Conservation (phyloP, 805 yeast genomes). For the Kazachstania martiniae region DNA sequence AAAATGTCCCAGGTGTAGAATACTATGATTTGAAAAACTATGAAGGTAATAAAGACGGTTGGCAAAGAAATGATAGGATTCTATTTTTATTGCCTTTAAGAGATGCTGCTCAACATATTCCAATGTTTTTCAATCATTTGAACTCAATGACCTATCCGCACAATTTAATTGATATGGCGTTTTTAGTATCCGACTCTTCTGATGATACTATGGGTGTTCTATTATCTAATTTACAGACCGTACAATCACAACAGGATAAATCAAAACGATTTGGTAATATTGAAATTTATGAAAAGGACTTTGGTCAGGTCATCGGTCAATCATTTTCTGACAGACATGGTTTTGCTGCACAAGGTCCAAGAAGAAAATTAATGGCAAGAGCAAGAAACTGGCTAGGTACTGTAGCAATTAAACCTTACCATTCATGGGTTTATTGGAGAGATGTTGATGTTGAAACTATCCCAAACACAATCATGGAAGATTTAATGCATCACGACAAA, state of each 20-base stretch:
- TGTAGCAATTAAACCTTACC: slow-evolving; percentile 67
- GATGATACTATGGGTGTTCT: slow-evolving; percentile 76
- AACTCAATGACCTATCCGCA: slow-evolving; percentile 77
- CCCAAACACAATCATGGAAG: slow-evolving; percentile 66
- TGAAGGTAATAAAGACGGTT: slow-evolving; percentile 59
- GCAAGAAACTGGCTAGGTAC: slow-evolving; percentile 79
- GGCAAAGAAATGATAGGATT: slow-evolving; percentile 71
- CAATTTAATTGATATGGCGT: slow-evolving; percentile 69
- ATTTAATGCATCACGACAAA: slow-evolving; percentile 55
- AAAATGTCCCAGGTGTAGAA: slow-evolving; percentile 36
- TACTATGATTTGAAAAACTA: slow-evolving; percentile 64
- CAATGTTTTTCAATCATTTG: slow-evolving; percentile 81
- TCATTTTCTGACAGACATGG: slow-evolving; percentile 91
- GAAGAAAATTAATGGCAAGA: slow-evolving; percentile 72
- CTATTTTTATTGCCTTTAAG: slow-evolving; percentile 82
- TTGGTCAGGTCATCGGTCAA: slow-evolving; percentile 89
- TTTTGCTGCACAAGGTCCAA: slow-evolving; percentile 89
- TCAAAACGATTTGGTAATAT: slow-evolving; percentile 68
- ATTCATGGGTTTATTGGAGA: slow-evolving; percentile 88
- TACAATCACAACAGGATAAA: slow-evolving; percentile 57
- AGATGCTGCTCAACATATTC: slow-evolving; percentile 84
- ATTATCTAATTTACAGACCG: slow-evolving; percentile 41
- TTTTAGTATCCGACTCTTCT: slow-evolving; percentile 80
- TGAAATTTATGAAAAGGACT: slow-evolving; percentile 83
- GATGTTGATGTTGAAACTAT: slow-evolving; percentile 80